Percentiles rank a stretch among this genome's conserved stretches.
Evolutionary conservation across 2,329 filamentous ascomycete species (phyloP).

Genomic region (Aspergillus costaricaensis): DNA sequence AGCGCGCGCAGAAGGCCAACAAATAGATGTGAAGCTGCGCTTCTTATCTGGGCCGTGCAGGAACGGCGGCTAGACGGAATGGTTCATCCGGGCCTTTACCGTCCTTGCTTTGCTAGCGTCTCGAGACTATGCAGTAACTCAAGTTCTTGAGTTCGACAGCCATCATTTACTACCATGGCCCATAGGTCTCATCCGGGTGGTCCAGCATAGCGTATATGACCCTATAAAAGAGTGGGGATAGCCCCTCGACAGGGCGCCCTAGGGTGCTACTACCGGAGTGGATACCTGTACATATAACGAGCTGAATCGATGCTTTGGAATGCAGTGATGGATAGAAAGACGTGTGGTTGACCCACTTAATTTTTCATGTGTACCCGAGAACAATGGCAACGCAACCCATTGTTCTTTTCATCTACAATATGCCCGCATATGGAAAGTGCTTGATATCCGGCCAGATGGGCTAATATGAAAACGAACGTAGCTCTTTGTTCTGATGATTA

Average conservation of each 20-base stretch:
- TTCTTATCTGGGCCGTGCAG: not conserved
- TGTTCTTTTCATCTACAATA: conserved; percentile 26
- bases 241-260: not conserved
- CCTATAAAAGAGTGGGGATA: not conserved
- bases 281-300: conserved; percentile 4
- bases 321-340: conserved; percentile 11
- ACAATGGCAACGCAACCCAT: conserved; percentile 27
- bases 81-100: not conserved
- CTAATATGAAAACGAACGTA: not conserved
- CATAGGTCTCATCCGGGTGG: not conserved
- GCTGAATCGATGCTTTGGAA: conserved; percentile 9
- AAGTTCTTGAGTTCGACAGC: not conserved
- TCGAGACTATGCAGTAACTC: not conserved
- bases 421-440: conserved; percentile 20
- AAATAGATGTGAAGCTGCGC: conserved; percentile 19
- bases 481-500: not conserved
- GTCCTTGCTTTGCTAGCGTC: conserved; percentile 1
- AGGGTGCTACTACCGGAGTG: not conserved
- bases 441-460: not conserved
- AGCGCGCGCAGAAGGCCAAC: conserved; percentile 59
- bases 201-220: not conserved
- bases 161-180: not conserved
- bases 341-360: conserved; percentile 1
- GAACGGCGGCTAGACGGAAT: not conserved
- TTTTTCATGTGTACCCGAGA: not conserved